phyloP scores from a whole-genome alignment of 202 grass and related monocot genomes.

The Bolboschoenoplectus hybrid region DNA sequence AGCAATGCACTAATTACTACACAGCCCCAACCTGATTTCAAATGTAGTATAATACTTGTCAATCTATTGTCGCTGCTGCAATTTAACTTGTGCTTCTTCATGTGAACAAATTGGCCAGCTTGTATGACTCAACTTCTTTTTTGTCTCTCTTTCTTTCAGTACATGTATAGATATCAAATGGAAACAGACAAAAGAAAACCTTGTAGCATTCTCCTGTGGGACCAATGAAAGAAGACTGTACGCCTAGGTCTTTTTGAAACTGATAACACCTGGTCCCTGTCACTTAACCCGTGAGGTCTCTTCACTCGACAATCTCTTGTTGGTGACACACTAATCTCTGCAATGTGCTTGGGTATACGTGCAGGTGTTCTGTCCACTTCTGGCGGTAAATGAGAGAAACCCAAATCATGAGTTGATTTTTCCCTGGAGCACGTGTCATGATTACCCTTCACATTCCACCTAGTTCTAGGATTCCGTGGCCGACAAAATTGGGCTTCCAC shows the following conservation, averaged over 20 bases:
- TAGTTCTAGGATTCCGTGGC: slow-evolving; percentile 75
- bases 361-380: slow-evolving; percentile 40
- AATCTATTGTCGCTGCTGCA: background rate
- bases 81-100: background rate
- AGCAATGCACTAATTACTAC: background rate
- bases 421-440: slow-evolving; percentile 46
- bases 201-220: slow-evolving; percentile 66
- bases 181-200: slow-evolving; percentile 40
- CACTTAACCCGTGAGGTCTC: slow-evolving; percentile 69
- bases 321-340: slow-evolving; percentile 45
- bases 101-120: background rate
- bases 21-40: background rate
- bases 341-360: slow-evolving; percentile 46
- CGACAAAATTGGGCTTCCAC: slow-evolving; percentile 83
- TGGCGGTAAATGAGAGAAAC: slow-evolving; percentile 43
- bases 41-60: background rate
- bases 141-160: background rate
- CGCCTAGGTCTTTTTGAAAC: slow-evolving; percentile 61
- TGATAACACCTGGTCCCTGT: slow-evolving; percentile 60
- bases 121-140: background rate
- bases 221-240: slow-evolving; percentile 62
- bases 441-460: slow-evolving; percentile 71
- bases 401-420: slow-evolving; percentile 10
- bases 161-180: background rate
- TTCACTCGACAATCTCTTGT: slow-evolving; percentile 58